Evolutionary conservation across 2,329 filamentous ascomycete species (phyloP).

Genomic region (Stagonosporopsis rhizophila): DNA sequence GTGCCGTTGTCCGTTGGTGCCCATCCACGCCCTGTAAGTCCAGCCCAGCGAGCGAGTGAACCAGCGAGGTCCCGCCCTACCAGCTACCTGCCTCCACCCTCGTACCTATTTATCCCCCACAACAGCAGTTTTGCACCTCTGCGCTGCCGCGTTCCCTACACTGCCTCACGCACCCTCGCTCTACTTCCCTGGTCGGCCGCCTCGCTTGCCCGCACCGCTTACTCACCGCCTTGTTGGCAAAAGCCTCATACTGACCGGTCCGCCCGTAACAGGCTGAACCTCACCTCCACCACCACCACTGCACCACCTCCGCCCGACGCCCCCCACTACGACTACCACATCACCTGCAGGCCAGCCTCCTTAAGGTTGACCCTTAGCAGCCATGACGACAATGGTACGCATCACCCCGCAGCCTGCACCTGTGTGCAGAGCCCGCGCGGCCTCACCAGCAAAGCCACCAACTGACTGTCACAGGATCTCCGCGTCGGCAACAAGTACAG

Average conservation of each 20-base stretch:
- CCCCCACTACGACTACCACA: conserved; percentile 27
- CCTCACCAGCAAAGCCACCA: conserved; percentile 18
- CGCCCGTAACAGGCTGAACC: conserved; percentile 48
- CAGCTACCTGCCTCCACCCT: conserved; percentile 24
- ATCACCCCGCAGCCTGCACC: conserved; percentile 43
- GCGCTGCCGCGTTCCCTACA: background rate
- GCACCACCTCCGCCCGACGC: conserved; percentile 26
- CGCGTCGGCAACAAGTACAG: conserved; percentile 99
- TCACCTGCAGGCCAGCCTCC: conserved; percentile 42
- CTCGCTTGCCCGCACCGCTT: conserved; percentile 44
- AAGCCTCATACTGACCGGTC: conserved; percentile 51
- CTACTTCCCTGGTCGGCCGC: conserved; percentile 23
- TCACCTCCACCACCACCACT: conserved; percentile 30
- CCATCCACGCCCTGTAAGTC: conserved; percentile 47
- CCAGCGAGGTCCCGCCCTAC: conserved; percentile 35
- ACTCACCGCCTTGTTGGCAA: conserved; percentile 53
- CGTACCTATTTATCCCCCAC: conserved; percentile 26
- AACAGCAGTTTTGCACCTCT: conserved; percentile 11
- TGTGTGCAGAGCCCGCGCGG: conserved; percentile 19
- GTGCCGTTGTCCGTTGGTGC: conserved; percentile 47
- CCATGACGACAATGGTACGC: conserved; percentile 70
- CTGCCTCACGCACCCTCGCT: conserved; percentile 23
- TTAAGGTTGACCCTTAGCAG: conserved; percentile 45
- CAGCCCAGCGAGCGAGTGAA: conserved; percentile 30
- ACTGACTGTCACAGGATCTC: conserved; percentile 74